These are phyloP conservation scores for Aechmea fasciata DNA, from an alignment of 176 grass and related monocot species.

Conservation along the genomic window DNA sequence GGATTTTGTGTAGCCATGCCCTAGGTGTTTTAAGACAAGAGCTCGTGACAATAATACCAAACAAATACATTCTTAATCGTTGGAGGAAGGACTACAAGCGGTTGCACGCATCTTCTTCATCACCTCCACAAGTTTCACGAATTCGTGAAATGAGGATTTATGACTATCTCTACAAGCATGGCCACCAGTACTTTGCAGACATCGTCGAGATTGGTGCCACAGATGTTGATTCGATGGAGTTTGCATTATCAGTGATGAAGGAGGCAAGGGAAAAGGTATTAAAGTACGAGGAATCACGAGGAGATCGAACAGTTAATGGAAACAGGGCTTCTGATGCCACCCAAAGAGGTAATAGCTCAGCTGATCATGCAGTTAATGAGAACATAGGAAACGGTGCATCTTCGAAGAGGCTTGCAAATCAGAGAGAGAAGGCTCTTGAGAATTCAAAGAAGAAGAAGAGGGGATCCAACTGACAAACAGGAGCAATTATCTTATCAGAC, in stretches of 20 bases:
- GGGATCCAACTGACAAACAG: background rate
- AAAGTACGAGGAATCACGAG: background rate
- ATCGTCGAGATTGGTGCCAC: background rate
- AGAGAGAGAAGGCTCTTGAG: background rate
- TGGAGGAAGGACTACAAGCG: slow-evolving; percentile 23
- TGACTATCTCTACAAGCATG: background rate
- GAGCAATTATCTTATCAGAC: background rate
- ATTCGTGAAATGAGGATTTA: slow-evolving; percentile 7
- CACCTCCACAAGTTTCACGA: background rate
- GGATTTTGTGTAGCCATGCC: slow-evolving; percentile 16
- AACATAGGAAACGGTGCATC: background rate
- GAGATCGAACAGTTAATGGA: background rate
- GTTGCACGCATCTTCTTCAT: background rate
- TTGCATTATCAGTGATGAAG: background rate
- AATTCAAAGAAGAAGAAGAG: background rate
- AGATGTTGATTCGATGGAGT: background rate
- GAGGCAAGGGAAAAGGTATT: slow-evolving; percentile 1
- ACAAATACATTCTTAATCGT: slow-evolving; percentile 6
- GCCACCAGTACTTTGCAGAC: slow-evolving; percentile 1
- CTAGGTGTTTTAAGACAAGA: slow-evolving; percentile 11
- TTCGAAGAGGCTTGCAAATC: background rate
- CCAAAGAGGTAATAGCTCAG: background rate
- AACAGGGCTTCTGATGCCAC: background rate
- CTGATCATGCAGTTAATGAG: background rate
- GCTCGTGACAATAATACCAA: slow-evolving; percentile 10